Percentiles rank a stretch among this genome's conserved stretches.
phyloP scores from a whole-genome alignment of 805 yeast genomes.

The Yarrowia phangngaensis region DNA sequence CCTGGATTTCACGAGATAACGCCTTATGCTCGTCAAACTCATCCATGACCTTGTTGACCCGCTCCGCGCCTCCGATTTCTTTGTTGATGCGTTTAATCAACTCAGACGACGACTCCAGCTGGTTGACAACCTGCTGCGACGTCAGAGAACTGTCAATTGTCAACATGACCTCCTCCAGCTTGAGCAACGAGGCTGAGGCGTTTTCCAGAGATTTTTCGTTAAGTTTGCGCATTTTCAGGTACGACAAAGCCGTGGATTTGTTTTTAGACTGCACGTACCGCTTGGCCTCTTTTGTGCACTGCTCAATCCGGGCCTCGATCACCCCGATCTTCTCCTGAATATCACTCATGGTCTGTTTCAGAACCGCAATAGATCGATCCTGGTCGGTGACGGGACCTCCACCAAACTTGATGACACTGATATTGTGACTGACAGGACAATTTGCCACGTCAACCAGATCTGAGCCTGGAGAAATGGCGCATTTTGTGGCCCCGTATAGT shows the following conservation, averaged over 20 bases:
- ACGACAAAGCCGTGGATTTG: slow-evolving; percentile 13
- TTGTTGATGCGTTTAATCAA: slow-evolving; percentile 21
- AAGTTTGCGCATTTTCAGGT: slow-evolving; percentile 11
- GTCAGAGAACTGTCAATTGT: slow-evolving; percentile 14
- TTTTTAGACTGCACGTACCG: slow-evolving; percentile 1
- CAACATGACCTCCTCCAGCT: slow-evolving; percentile 15
- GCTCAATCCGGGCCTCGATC: slow-evolving; percentile 6
- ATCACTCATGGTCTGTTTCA: slow-evolving; percentile 10
- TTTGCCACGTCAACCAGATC: slow-evolving; percentile 13
- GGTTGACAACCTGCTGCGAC: slow-evolving; percentile 6
- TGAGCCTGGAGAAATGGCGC: slow-evolving; percentile 7
- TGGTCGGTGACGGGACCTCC: slow-evolving; percentile 2
- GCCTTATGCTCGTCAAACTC: slow-evolving; percentile 23
- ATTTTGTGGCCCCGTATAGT: slow-evolving; percentile 3
- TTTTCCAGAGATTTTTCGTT: slow-evolving; percentile 13
- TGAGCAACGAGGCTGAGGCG: slow-evolving; percentile 5
- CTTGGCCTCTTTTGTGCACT: slow-evolving; percentile 4
- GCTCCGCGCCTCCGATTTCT: slow-evolving; percentile 24
- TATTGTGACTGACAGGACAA: background rate
- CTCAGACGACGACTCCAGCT: slow-evolving; percentile 6
- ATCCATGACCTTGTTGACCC: slow-evolving; percentile 26
- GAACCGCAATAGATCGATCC: slow-evolving; percentile 11
- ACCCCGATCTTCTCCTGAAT: slow-evolving; percentile 1
- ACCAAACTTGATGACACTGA: slow-evolving; percentile 23
- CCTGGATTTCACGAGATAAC: slow-evolving; percentile 2